phyloP scores from a whole-genome alignment of 305 asterid genomes.

The Fraxinus platypoda region DNA sequence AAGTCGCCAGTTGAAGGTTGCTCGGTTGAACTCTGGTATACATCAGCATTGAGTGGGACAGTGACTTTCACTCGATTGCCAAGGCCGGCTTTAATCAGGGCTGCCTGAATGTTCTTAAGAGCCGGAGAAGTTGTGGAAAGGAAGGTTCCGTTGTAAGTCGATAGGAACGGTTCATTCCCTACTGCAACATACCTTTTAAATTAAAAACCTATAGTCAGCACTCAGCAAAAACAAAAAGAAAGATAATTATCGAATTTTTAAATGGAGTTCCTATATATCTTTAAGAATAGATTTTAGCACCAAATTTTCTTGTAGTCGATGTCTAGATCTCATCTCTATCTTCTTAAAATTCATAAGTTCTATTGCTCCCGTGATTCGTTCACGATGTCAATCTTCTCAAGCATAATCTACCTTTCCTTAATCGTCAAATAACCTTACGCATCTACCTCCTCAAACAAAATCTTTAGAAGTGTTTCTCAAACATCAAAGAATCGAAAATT shows the following conservation, averaged over 20 bases:
- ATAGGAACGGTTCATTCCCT: conserved; percentile 87
- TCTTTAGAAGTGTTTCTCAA: neutral
- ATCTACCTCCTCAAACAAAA: neutral
- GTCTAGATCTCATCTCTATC: neutral
- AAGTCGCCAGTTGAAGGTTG: conserved; percentile 86
- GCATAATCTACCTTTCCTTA: neutral
- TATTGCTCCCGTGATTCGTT: neutral
- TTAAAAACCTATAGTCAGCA: conserved; percentile 1
- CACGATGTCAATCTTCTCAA: neutral
- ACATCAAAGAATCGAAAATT: neutral
- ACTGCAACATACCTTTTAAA: conserved; percentile 86
- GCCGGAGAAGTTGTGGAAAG: conserved; percentile 67
- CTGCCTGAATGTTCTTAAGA: conserved; percentile 82
- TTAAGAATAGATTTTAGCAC: neutral
- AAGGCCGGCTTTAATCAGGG: conserved; percentile 86
- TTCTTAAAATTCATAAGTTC: neutral
- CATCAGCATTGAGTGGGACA: conserved; percentile 80
- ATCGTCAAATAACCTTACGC: neutral
- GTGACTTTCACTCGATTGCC: conserved; percentile 71
- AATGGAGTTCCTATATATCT: neutral
- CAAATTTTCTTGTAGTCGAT: neutral
- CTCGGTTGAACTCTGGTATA: conserved; percentile 58
- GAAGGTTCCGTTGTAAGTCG: conserved; percentile 64
- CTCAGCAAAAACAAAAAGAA: conserved; percentile 9
- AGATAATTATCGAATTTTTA: neutral